Evolutionary conservation across 306 rosid species (phyloP), one percentile per base, ranked within the genome.

Genomic region (Prunus padus): DNA sequence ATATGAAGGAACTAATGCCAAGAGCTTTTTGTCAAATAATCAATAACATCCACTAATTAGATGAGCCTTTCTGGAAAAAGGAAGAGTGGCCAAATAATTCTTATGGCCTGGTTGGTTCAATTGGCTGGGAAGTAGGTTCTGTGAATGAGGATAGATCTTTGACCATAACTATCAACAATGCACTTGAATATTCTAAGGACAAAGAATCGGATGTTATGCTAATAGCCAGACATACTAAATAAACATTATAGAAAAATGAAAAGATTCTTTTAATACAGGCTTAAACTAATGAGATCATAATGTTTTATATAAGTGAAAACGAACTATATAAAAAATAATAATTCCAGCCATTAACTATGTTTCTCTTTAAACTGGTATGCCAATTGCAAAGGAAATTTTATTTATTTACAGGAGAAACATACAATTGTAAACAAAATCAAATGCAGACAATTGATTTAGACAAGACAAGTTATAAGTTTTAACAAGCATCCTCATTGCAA

Each of bases 391-490:
- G 9, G 0, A 37, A 37, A 9, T 37, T 37, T 37, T 7, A 37
- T 37, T 37, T 37, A 37, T 37, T 37, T 37, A 37, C 7, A 37
- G 7, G 9, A 37, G 42, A 37, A 37, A 37, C 42, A 37, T 37
- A 37, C 59, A 78, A 74, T 75, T 67, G 65, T 5, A 65, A 79
- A 79, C 19, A 46, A 61, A 33, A 25, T 51, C 52, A 37, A 50
- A 19, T 10, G 65, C 68, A 33, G 55, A 73, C 55, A 54, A 11
- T 50, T 13, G 42, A 37, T 37, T 8, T 7, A 37, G 42, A 37
- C 42, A 37, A 37, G 9, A 37, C 9, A 37, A 37, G 42, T 76
- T 81, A 37, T 47, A 66, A 49, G n/a, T 12, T 62, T 18, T 77
- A 79, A 42, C n/a, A 65, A 63, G 72, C 64, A 78, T 46, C 73